Evolutionary conservation across 208 protist species (phyloP), one percentile per base, ranked within the genome.

Genomic region (Phytomonas sp.): DNA sequence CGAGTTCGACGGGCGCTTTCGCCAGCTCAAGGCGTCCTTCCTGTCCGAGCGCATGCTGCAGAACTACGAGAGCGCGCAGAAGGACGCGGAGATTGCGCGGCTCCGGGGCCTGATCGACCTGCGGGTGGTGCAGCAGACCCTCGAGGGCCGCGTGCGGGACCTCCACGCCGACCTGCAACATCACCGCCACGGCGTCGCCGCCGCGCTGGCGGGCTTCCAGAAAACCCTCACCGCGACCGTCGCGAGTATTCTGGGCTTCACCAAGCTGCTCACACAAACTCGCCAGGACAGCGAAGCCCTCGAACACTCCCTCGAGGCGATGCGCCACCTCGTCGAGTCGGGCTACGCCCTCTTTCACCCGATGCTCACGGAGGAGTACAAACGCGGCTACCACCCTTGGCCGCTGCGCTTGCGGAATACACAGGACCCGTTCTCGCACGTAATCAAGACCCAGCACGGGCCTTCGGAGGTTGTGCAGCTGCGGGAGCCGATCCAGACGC

Each of bases 381-480:
- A 67, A 26, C 82, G 79, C 49, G 91, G 91, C 49, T 95, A 94
- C 67, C 91, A 95, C 74, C 91, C 91, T 11, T 95, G 87, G 88
- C 88, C 91, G 36, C 60, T 92, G 30, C 91, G 88, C 71, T 68
- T 91, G 73, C 91, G 91, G 72, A 95, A 95, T 81, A 90, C 76
- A 4, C 72, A 76, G 36, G 91, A 95, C 63, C 91, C 91, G 3
- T 81, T 95, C 60, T 62, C 77, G 59, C 81, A 88, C 65, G 60
- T 94, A 31, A 69, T 94, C 26, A 80, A 91, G 60, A 67, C 80
- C 11, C 83, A 86, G 64, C 91, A 92, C 72, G 91, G 91, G 12
- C 33, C 82, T 0, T 29, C 62, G 0, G 88, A 93, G 74, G 75
- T 92, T 34, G 37, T 91, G 19, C 70, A 71, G 2, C 66, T 95